These are phyloP conservation scores for Gaeumannomyces tritici DNA, from an alignment of 2,329 filamentous ascomycete species.

Conservation along the genomic window DNA sequence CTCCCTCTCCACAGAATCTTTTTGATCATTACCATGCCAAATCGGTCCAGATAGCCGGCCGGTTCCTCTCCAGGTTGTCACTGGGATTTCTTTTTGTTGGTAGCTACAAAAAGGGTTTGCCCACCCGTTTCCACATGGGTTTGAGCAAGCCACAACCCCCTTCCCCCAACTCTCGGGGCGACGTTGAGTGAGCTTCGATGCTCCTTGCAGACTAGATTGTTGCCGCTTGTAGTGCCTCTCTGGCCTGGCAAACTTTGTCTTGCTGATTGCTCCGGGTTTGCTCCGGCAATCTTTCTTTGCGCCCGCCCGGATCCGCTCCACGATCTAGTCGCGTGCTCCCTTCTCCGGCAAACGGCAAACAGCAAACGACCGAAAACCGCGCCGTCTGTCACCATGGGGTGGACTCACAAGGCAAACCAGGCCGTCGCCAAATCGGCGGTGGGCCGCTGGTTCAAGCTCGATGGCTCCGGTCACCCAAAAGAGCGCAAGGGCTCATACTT, in stretches of 20 bases:
- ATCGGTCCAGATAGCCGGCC: background rate
- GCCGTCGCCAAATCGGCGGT: conserved; percentile 55
- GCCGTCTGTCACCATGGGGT: conserved; percentile 27
- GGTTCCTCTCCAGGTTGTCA: background rate
- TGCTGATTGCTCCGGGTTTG: background rate
- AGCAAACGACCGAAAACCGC: background rate
- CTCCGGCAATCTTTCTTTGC: background rate
- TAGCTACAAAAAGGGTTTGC: background rate
- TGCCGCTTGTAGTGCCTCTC: background rate
- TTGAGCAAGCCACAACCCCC: too few species aligned
- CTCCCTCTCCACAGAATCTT: background rate
- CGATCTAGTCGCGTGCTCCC: background rate
- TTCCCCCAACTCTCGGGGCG: background rate
- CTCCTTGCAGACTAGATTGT: background rate
- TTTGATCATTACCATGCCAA: background rate
- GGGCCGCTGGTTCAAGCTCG: conserved; percentile 68
- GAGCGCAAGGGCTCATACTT: conserved; percentile 69
- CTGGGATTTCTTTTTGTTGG: background rate
- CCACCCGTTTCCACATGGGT: background rate
- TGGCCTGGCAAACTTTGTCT: background rate
- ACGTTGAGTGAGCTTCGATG: background rate
- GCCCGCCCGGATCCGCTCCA: too few species aligned
- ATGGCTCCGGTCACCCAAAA: conserved; percentile 61
- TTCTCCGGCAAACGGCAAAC: background rate
- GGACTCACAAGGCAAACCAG: conserved; percentile 39